These are phyloP conservation scores for Aegilops longissima DNA, from an alignment of 176 grass and related monocot species.

Conservation along the genomic window DNA sequence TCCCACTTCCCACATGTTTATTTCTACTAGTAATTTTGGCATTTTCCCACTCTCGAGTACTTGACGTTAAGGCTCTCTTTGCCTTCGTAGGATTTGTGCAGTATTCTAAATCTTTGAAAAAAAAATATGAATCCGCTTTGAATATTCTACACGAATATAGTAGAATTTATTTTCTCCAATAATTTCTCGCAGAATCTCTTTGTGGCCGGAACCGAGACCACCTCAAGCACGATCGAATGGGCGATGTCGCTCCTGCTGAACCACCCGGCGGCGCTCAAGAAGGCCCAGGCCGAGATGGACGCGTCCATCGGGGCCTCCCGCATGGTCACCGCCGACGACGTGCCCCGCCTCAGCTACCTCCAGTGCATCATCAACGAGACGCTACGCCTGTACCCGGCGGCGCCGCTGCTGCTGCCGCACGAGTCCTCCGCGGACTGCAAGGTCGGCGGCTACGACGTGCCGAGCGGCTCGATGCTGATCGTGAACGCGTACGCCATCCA, in stretches of 20 bases:
- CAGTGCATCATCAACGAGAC: slow-evolving; percentile 57
- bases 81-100: no score
- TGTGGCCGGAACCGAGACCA: slow-evolving; percentile 44
- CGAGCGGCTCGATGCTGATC: slow-evolving; percentile 36
- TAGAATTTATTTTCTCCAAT: background rate
- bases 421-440: slow-evolving; percentile 28
- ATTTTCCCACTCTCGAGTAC: no score
- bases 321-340: slow-evolving; percentile 26
- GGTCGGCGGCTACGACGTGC: slow-evolving; percentile 16
- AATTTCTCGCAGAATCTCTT: slow-evolving; percentile 2
- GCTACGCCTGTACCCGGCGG: slow-evolving; percentile 24
- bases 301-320: slow-evolving; percentile 4
- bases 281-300: slow-evolving; percentile 33
- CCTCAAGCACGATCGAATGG: slow-evolving; percentile 47
- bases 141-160: background rate
- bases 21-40: no score
- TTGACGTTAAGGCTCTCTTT: no score
- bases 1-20: background rate
- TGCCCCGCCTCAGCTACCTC: slow-evolving; percentile 41
- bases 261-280: slow-evolving; percentile 27
- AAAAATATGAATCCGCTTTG: background rate
- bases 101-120: no score
- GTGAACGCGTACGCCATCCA: slow-evolving; percentile 56
- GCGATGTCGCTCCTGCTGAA: slow-evolving; percentile 63
- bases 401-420: slow-evolving; percentile 38